Evolutionary conservation across 1,139 yeast genomes (phyloP).

Genomic region (Suhomyces coccinellae): DNA sequence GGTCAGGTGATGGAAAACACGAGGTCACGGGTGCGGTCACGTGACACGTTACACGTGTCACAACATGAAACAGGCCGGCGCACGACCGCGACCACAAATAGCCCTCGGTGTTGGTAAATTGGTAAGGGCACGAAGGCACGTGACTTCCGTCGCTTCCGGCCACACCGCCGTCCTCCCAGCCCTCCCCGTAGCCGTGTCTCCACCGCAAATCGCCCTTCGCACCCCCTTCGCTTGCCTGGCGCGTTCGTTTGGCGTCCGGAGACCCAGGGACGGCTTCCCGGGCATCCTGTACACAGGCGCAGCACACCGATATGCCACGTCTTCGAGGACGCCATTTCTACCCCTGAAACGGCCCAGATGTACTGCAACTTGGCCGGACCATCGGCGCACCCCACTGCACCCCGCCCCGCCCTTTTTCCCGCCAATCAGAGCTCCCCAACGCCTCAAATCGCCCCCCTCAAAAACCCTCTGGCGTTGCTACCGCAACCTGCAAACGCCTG

Average conservation of each 20-base stretch:
- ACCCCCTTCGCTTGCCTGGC: too few relatives aligned
- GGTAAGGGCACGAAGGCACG: too few relatives aligned
- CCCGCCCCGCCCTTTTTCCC: not conserved
- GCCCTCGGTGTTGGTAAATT: too few relatives aligned
- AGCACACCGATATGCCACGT: too few relatives aligned
- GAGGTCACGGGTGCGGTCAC: not conserved
- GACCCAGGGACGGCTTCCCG: too few relatives aligned
- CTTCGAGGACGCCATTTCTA: too few relatives aligned
- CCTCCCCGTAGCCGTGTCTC: not conserved
- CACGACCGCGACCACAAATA: too few relatives aligned
- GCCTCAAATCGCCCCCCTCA: not conserved
- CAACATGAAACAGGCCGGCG: too few relatives aligned
- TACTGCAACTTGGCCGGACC: too few relatives aligned
- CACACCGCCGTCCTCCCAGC: not conserved
- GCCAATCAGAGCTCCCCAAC: not conserved
- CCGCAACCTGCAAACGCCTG: constrained; percentile 7
- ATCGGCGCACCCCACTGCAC: not conserved
- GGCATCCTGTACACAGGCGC: not conserved
- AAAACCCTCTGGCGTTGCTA: not conserved
- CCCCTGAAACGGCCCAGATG: too few relatives aligned
- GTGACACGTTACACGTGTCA: not conserved
- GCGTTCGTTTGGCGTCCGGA: too few relatives aligned
- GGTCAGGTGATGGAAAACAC: not conserved
- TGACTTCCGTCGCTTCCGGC: not conserved
- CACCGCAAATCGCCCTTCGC: not conserved